phyloP scores from a whole-genome alignment of 78 protist genomes.

The Dictyostelium firmibasis region DNA sequence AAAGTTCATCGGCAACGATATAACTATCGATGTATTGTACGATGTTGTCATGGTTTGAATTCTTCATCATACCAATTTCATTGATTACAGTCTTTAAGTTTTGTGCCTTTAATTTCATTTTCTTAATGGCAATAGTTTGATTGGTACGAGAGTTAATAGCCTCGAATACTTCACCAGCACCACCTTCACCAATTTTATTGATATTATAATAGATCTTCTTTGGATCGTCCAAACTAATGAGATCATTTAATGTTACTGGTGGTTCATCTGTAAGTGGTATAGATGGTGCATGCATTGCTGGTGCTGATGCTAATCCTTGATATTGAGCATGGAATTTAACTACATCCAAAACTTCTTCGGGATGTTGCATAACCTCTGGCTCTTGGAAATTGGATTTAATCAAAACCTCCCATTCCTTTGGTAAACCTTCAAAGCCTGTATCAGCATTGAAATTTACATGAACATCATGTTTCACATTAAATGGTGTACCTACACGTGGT shows the following conservation, averaged over 20 bases:
- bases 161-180: constrained; percentile 86
- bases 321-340: constrained; percentile 81
- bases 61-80: constrained; percentile 87
- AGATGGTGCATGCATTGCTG: constrained; percentile 24
- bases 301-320: not conserved
- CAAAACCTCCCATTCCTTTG: constrained; percentile 81
- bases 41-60: constrained; percentile 74
- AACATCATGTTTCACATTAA: constrained; percentile 77
- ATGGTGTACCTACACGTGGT: constrained; percentile 81
- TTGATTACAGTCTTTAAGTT: constrained; percentile 59
- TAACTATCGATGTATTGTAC: constrained; percentile 83
- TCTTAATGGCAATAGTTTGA: constrained; percentile 81
- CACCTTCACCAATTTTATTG: constrained; percentile 90
- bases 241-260: constrained; percentile 60
- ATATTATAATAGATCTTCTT: constrained; percentile 73
- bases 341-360: constrained; percentile 75
- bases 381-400: constrained; percentile 82
- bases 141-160: constrained; percentile 47
- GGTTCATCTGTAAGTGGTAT: constrained; percentile 61
- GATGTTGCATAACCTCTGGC: constrained; percentile 79
- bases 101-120: constrained; percentile 83
- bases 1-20: constrained; percentile 71
- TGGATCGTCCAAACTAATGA: constrained; percentile 80
- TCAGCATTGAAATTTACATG: constrained; percentile 81
- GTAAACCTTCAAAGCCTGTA: constrained; percentile 81